These are phyloP conservation scores for Isatis tinctoria DNA, from an alignment of 345 rosid species.

Conservation along the genomic window DNA sequence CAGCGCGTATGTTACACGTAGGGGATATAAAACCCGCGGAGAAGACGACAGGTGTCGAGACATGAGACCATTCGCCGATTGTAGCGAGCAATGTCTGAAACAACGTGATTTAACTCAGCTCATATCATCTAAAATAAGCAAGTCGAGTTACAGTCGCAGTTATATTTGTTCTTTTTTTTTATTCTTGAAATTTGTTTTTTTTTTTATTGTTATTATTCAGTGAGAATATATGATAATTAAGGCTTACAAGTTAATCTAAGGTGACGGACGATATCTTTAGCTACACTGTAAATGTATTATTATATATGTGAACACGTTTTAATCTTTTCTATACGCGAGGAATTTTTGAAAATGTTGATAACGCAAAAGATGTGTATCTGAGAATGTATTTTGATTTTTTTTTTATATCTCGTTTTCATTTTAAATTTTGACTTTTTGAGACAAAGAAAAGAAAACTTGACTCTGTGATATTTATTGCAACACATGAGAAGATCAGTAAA, in stretches of 20 bases:
- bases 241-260: neutral
- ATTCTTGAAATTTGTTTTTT: neutral
- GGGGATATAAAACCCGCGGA: neutral
- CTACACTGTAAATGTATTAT: neutral
- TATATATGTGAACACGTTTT: neutral
- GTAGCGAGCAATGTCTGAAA: conserved; percentile 33
- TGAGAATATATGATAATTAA: neutral
- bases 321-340: neutral
- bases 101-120: conserved; percentile 24
- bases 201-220: neutral
- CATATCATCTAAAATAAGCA: conserved; percentile 36
- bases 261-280: neutral
- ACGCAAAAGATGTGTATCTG: neutral
- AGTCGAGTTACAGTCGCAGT: conserved; percentile 35
- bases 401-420: neutral
- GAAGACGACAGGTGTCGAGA: conserved; percentile 35
- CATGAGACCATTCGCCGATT: conserved; percentile 27
- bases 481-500: neutral
- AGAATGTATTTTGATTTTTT: neutral
- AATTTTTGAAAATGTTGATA: neutral
- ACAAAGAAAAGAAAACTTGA: neutral
- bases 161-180: neutral
- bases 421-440: neutral
- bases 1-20: neutral
- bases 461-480: neutral